These are phyloP conservation scores for Neurospora sp. DNA, from an alignment of 495 filamentous ascomycete species.

Conservation along the genomic window DNA sequence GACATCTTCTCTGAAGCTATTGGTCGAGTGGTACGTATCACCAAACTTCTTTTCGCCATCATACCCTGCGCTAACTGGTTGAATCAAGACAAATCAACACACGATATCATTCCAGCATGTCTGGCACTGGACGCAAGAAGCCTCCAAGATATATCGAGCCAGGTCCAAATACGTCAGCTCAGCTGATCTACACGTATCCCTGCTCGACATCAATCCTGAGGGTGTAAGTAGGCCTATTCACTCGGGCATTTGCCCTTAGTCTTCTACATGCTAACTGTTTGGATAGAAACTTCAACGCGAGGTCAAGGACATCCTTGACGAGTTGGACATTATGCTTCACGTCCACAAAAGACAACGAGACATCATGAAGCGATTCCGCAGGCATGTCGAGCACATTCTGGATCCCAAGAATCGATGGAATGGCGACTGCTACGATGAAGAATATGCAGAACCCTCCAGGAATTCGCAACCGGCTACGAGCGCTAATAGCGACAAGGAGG, in stretches of 20 bases:
- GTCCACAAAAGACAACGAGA: constrained; percentile 47
- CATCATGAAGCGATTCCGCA: constrained; percentile 46
- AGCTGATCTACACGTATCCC: constrained; percentile 29
- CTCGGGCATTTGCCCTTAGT: not conserved
- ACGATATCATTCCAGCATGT: constrained; percentile 26
- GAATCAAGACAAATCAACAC: constrained; percentile 23
- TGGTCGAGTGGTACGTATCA: constrained; percentile 20
- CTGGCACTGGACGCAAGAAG: constrained; percentile 26
- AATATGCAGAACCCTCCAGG: not conserved
- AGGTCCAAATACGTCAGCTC: constrained; percentile 19
- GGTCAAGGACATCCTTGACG: constrained; percentile 62
- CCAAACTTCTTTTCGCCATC: not conserved
- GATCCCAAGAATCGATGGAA: constrained; percentile 15
- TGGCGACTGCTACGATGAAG: not conserved
- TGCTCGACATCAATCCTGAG: constrained; percentile 59
- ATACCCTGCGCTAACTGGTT: constrained; percentile 25
- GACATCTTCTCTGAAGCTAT: constrained; percentile 54
- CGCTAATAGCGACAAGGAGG: too few relatives aligned
- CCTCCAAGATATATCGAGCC: constrained; percentile 13
- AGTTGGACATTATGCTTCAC: constrained; percentile 59
- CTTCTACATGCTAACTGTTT: not conserved
- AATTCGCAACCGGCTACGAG: too few relatives aligned
- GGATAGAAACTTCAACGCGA: constrained; percentile 44
- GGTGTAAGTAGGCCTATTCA: constrained; percentile 30
- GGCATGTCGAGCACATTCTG: constrained; percentile 36